A percentile compares a stretch with the other conserved stretches of the same genome.
These are phyloP conservation scores for Flaveria robusta DNA, from an alignment of 129 eudicot species.

Conservation along the genomic window DNA sequence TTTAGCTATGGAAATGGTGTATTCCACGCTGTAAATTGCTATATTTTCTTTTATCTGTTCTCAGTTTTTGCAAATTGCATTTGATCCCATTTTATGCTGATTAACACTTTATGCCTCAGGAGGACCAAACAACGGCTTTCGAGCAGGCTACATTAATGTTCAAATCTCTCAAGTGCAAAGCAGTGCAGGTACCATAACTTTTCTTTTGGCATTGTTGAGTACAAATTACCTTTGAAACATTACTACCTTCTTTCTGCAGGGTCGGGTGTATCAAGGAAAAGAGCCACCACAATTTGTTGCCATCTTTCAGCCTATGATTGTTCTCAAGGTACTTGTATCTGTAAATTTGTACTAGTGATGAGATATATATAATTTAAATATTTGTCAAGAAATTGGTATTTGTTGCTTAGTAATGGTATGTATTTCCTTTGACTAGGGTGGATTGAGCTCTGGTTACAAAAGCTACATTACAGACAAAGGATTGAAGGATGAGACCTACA, in stretches of 20 bases:
- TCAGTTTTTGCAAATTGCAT: not conserved
- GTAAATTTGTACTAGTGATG: slow-evolving; percentile 2
- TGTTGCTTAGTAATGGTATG: slow-evolving; percentile 4
- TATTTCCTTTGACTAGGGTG: slow-evolving; percentile 57
- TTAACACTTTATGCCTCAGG: slow-evolving; percentile 45
- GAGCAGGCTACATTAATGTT: slow-evolving; percentile 67
- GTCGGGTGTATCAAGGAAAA: slow-evolving; percentile 89
- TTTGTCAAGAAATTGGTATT: not conserved
- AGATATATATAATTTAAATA: slow-evolving; percentile 7
- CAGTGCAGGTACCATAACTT: slow-evolving; percentile 57
- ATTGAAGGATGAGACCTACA: slow-evolving; percentile 81
- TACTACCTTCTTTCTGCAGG: slow-evolving; percentile 48
- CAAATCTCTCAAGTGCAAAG: slow-evolving; percentile 78
- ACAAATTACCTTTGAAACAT: slow-evolving; percentile 5
- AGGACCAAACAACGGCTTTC: slow-evolving; percentile 69
- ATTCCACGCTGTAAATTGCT: not conserved
- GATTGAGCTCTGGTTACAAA: slow-evolving; percentile 91
- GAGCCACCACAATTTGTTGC: slow-evolving; percentile 97
- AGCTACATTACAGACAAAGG: slow-evolving; percentile 79
- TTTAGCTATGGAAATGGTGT: not conserved
- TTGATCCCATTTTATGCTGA: not conserved
- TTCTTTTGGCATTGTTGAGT: not conserved
- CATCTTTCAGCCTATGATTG: slow-evolving; percentile 88
- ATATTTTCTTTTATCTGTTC: not conserved
- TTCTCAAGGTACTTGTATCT: slow-evolving; percentile 72